Percentiles rank a stretch among this genome's conserved stretches.
Evolutionary conservation across 2,329 filamentous ascomycete species (phyloP).

Genomic region (Stagonosporopsis rhizophila): DNA sequence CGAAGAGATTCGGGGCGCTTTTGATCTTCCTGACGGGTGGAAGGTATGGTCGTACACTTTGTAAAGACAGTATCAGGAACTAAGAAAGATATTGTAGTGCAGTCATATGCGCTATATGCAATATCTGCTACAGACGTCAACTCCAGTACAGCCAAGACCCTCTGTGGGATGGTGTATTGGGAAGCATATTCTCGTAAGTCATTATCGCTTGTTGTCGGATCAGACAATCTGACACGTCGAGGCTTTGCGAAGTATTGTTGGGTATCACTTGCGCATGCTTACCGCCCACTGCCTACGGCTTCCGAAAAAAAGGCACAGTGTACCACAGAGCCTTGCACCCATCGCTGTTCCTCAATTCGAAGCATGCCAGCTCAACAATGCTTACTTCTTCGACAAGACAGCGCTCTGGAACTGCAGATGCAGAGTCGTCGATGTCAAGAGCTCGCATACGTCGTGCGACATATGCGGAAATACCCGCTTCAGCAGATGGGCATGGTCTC

Average conservation of each 20-base stretch:
- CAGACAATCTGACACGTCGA: not conserved
- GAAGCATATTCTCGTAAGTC: conserved; percentile 18
- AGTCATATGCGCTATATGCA: conserved; percentile 10
- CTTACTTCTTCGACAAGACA: not conserved
- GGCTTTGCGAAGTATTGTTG: conserved; percentile 19
- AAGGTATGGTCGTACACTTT: conserved; percentile 3
- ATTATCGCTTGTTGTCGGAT: not conserved
- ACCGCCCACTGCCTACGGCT: conserved; percentile 8
- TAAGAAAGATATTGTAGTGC: conserved; percentile 5
- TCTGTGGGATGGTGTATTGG: conserved; percentile 5
- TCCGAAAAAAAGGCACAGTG: conserved; percentile 14
- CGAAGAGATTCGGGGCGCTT: conserved; percentile 12
- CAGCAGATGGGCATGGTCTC: not conserved
- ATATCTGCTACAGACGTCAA: conserved; percentile 12
- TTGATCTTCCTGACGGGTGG: conserved; percentile 17
- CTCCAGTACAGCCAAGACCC: conserved; percentile 3
- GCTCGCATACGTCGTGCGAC: not conserved
- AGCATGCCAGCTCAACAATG: conserved; percentile 1
- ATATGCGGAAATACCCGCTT: not conserved
- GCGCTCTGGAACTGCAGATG: not conserved
- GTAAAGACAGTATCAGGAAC: not conserved
- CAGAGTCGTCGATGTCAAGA: not conserved
- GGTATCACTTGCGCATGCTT: conserved; percentile 23
- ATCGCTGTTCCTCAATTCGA: not conserved
- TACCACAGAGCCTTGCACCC: conserved; percentile 9